Base-by-base conservation (phyloP, 2,329 filamentous ascomycete genomes). In the Fusarium oxysporum region DNA sequence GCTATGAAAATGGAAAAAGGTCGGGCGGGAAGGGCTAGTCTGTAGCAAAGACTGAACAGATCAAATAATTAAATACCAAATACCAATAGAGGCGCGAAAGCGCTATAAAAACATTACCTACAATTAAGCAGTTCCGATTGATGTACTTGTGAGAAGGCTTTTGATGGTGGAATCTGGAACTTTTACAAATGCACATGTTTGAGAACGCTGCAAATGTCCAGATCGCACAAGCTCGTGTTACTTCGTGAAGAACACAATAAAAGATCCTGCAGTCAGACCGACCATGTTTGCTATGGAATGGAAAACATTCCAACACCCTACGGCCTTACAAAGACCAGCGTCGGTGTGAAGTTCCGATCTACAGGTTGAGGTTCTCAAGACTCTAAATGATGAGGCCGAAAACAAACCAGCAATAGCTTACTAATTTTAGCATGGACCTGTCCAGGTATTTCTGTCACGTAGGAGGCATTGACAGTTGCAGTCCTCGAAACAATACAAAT, bases 1-100 rank as follows among this genome's bases (percentile, higher is more conserved):
- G 76, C 76, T 72, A 77, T 77, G 78, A 77, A 75, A 77, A 77
- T 73, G 75, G 61, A 71, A 76, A 66, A 74, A 79, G 80, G 77
- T 75, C 73, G 76, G 75, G 70, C 72, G 60, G 78, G 74, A 58
- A 81, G 72, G 76, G 78, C 81, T 73, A 82, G 80, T 78, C 77
- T 83, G 53, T 83, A 82, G 79, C 59, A 68, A 67, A 70, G 62
- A 58, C 55, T 35, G 54, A 55, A 54, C 48, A 65, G 37, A 66
- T 32, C 62, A 78, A 62, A 77, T 74, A 74, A 72, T 68, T 56
- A 69, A 69, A 69, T 74, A 72, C 67, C 60, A 77, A 68, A 69
- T 70, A 72, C 72, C 72, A 74, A 72, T 70, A 74, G 68, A 72
- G 63, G 67, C 47, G 56, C 35, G 63, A 64, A 59, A 33, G 44